Evolutionary conservation across 1,284 basidiomycete species (phyloP), one percentile per base, ranked within the genome.

Genomic region (Mycena citricolor): DNA sequence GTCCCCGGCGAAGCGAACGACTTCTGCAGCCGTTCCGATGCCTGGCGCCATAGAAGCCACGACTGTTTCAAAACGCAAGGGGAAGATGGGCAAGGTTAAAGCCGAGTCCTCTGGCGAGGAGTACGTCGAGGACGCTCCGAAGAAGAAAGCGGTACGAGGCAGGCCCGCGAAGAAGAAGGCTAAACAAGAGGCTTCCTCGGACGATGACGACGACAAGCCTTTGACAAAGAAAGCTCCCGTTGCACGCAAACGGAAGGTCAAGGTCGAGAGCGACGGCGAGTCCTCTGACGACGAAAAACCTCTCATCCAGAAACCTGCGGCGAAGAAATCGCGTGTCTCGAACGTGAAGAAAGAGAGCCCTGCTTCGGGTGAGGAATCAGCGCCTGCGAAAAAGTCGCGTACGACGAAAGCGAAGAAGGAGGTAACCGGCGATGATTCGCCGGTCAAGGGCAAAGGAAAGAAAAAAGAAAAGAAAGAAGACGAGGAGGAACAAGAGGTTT

Each of bases 401-500:
- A 62, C 49, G 30, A 69, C 69, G 60, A 75, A 73, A 44, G 62
- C 60, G 35, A 67, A 65, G 46, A 63, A 65, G 40, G 65, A 62
- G 19, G 70, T 67, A 33, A 61, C 61, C 10, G 57, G 61, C 7
- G 61, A 51, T 8, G 62, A 63, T 5, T 59, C 65, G 26, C 55
- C 65, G n/a, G 64, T 64, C 45, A 74, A 71, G 57, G 65, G 60
- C 29, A 73, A 69, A 44, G 70, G 63, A 16, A 73, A 74, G 57
- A 72, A 69, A 52, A 66, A 69, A 55, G 75, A 77, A 50, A 74
- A 80, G 60, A 72, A 77, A 59, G 79, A 82, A 58, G 78, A 75
- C 57, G 73, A 83, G 48, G 80, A 80, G 39, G 76, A 81, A 48
- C 86, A 86, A 56, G 83, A 84, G 43, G 71, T 79, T 32, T 90